Conservation (phyloP, 192 early-diverging fungal species). For the Coemansia furcata region DNA sequence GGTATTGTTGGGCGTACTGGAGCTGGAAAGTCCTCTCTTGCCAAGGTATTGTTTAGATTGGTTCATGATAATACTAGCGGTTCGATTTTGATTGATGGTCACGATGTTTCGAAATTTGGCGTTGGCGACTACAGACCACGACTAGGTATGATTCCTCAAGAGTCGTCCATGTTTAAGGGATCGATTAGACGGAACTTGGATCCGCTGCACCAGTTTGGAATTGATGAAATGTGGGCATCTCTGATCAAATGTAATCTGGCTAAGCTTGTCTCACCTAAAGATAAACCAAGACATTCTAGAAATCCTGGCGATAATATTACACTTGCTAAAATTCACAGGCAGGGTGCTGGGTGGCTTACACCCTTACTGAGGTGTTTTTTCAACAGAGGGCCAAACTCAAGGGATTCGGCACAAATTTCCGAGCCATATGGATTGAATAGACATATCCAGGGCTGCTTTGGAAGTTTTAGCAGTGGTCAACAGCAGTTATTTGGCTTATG, state of each 20-base stretch:
- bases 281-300: neutral
- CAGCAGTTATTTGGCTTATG: conserved; percentile 67
- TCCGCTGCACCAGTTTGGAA: conserved; percentile 50
- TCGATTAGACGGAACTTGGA: conserved; percentile 66
- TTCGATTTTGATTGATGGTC: conserved; percentile 71
- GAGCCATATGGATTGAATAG: neutral
- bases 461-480: conserved; percentile 49
- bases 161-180: conserved; percentile 64
- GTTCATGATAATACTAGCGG: conserved; percentile 56
- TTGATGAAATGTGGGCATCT: conserved; percentile 22
- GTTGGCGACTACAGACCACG: conserved; percentile 59
- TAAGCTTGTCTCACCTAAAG: neutral
- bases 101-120: conserved; percentile 70
- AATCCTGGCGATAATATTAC: neutral
- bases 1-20: conserved; percentile 59
- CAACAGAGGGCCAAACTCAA: neutral
- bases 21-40: conserved; percentile 63
- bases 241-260: conserved; percentile 23
- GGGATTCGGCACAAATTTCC: too few relatives aligned
- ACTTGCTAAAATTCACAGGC: conserved; percentile 6
- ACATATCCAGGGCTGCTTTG: neutral
- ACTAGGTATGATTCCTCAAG: conserved; percentile 59
- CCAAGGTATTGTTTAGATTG: conserved; percentile 59
- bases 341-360: neutral
- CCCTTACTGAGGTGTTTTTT: conserved; percentile 3